Evolutionary conservation across 345 rosid genomes (phyloP).

Genomic region (Firmiana major): DNA sequence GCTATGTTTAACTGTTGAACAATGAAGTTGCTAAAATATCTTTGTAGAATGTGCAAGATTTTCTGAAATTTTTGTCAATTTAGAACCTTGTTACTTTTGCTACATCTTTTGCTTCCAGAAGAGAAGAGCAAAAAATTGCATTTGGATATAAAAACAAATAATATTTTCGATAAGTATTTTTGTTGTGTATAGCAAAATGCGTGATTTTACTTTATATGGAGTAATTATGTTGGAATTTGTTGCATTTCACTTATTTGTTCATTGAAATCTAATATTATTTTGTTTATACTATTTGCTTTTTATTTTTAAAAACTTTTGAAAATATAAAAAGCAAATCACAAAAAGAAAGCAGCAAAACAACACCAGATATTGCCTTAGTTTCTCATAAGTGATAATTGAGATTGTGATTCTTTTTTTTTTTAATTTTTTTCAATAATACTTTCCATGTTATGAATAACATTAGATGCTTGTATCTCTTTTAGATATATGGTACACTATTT

Average conservation of each 20-base stretch:
- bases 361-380: background rate
- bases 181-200: background rate
- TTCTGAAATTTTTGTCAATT: background rate
- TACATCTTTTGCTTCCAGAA: background rate
- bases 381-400: too few species aligned
- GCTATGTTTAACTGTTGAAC: slow-evolving; percentile 12
- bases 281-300: background rate
- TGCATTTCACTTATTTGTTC: background rate
- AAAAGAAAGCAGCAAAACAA: background rate
- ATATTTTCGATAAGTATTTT: background rate
- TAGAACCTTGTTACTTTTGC: slow-evolving; percentile 3
- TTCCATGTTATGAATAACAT: background rate
- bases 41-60: background rate
- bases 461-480: background rate
- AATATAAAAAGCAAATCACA: background rate
- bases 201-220: background rate
- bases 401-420: too few species aligned
- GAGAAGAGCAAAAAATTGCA: background rate
- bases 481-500: background rate
- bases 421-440: background rate
- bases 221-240: background rate
- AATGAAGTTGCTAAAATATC: slow-evolving; percentile 1
- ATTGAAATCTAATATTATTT: background rate
- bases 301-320: background rate
- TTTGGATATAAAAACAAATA: background rate